Base-by-base conservation (phyloP, 2,329 filamentous ascomycete genomes). In the Aspergillus sergii region DNA sequence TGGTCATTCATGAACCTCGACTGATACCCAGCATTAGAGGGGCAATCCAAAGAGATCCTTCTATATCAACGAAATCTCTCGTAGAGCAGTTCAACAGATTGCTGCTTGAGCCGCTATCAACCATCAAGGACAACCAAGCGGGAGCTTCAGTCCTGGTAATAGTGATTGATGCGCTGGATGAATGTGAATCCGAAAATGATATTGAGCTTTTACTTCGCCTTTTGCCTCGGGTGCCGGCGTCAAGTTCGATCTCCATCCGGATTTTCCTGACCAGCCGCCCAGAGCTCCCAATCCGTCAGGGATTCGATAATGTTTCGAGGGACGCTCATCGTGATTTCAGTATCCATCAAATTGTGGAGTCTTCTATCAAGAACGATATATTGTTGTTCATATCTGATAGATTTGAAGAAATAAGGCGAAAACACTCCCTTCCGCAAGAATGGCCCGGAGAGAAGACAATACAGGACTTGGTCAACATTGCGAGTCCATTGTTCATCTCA, bases 1-100 rank as follows among this genome's bases (percentile, higher is more conserved):
- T 84, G 41, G 75, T 77, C 0, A 26, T 26, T 0, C 66, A 66
- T n/a, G 60, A 76, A 12, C 77, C 78, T 9, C 53, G 59, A 1
- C 43, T 81, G 2, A 72, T 30, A 8, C 11, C 50, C 36, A 39
- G 16, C 26, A 50, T 74, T 14, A 32, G 50, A 53, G 54, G 69
- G 21, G 66, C 65, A 26, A 59, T 76, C 55, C 55, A 70, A 4
- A n/a, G 68, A 12, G 66, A 72, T 59, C 67, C 63, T 32, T 58
- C 63, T 34, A 75, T 75, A 53, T 59, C 64, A n/a, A 55, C 57
- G 46, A 70, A 71, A 62, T 57, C 64, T 5, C 64, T 75, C 2
- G 48, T 43, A 10, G 67, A 73, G 32, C 73, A 76, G 28, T 76
- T 72, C 50, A 54, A 71, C 0, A 61, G 71, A 32, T 63, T 76